Percentiles rank a stretch among this genome's conserved stretches.
These are phyloP conservation scores for Ganoderma resinaceum DNA, from an alignment of 1,284 basidiomycete species.

Conservation along the genomic window DNA sequence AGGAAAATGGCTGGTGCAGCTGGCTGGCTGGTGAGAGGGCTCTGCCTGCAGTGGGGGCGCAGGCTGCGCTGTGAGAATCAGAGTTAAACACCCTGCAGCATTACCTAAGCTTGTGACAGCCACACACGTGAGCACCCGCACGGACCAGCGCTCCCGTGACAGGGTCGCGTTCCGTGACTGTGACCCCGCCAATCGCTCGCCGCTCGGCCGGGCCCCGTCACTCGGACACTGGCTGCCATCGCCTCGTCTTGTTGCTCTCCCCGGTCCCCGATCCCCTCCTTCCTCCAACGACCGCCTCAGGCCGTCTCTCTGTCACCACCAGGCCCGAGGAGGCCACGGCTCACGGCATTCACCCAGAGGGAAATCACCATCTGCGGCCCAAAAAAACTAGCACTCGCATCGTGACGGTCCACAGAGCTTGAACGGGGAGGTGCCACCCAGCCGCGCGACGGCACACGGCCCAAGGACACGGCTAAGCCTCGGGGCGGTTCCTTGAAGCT, in stretches of 20 bases:
- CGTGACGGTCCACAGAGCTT: not conserved
- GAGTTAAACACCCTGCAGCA: conserved; percentile 29
- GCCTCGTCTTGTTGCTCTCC: not conserved
- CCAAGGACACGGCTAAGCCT: conserved; percentile 11
- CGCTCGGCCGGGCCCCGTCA: not conserved
- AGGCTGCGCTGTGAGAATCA: conserved; percentile 34
- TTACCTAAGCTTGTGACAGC: conserved; percentile 34
- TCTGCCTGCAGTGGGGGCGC: conserved; percentile 33
- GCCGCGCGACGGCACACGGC: conserved; percentile 3
- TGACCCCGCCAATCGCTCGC: conserved; percentile 15
- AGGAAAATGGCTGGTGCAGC: conserved; percentile 35
- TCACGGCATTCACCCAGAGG: not conserved
- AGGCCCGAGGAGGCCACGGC: not conserved
- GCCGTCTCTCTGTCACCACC: not conserved
- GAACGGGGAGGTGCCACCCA: not conserved
- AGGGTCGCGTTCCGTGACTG: conserved; percentile 31
- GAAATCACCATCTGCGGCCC: not conserved
- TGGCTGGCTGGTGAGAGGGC: conserved; percentile 37
- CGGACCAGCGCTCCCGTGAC: conserved; percentile 33
- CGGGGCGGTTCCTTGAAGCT: conserved; percentile 7
- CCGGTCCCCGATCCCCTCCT: not conserved
- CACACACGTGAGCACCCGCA: conserved; percentile 30
- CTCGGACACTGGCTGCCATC: not conserved
- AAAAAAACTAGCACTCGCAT: not conserved
- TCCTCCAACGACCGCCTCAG: not conserved